Evolutionary conservation across 2,329 filamentous ascomycete genomes (phyloP).

Genomic region (Aspergillus eucalypticola): DNA sequence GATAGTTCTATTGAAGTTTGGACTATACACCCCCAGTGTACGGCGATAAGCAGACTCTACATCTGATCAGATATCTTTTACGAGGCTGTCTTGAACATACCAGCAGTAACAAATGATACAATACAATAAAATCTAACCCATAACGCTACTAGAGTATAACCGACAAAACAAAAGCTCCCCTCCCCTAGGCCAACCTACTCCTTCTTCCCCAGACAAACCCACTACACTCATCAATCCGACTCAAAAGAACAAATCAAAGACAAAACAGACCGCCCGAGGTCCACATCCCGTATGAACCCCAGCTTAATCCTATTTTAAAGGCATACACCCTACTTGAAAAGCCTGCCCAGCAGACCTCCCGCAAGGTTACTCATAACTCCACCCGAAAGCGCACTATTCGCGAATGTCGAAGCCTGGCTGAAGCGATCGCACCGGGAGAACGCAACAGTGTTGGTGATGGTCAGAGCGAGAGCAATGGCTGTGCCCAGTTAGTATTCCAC

Average conservation of each 20-base stretch:
- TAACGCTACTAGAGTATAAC: too few species aligned
- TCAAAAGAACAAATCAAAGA: neutral
- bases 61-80: too few species aligned
- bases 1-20: too few species aligned
- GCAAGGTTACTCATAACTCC: slow-evolving; percentile 57
- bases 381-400: slow-evolving; percentile 57
- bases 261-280: neutral
- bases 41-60: too few species aligned
- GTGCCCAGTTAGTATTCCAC: neutral
- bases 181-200: too few species aligned
- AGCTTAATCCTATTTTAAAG: neutral
- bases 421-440: slow-evolving; percentile 56
- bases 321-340: slow-evolving; percentile 47
- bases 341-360: slow-evolving; percentile 55
- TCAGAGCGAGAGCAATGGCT: slow-evolving; percentile 53
- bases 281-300: slow-evolving; percentile 5
- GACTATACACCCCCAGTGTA: too few species aligned
- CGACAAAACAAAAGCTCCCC: too few species aligned
- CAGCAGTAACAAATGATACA: too few species aligned
- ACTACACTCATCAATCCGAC: too few species aligned
- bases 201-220: too few species aligned
- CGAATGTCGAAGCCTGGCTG: slow-evolving; percentile 60
- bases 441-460: slow-evolving; percentile 54
- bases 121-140: too few species aligned
- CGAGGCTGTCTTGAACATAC: too few species aligned